Evolutionary conservation across 2,329 filamentous ascomycete genomes (phyloP), one percentile per base, ranked within the genome.

Genomic region (Furcasterigmium sp.): DNA sequence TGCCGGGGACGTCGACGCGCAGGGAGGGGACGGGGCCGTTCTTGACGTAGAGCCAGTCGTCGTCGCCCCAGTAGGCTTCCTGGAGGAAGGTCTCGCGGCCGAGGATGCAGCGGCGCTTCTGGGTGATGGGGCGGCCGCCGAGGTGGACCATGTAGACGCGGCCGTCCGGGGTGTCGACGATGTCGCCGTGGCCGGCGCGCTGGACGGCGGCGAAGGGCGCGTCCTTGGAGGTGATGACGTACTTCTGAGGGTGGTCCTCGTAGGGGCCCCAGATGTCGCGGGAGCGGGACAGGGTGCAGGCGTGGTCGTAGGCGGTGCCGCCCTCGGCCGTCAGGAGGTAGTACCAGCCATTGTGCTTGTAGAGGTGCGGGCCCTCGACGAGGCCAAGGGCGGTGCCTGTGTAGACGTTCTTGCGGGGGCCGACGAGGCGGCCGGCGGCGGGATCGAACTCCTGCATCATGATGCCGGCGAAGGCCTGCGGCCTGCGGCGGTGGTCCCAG

Each of bases 11-110:
- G 11, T 78, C 70, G 23, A 80, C 73, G 41, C 63, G 58, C 3
- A 82, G 62, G 1, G 70, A 75, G 1, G 76, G 76, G 9, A 76
- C 65, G 0, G 76, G 76, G 0, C 78, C 78, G 43, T 75, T 63
- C 56, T 81, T 81, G 36, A 82, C 64, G 46, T 81, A 81, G 4
- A 82, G 64, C 80, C 80, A 83, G 54, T 77, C 78, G 52, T 78
- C 78, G 37, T 82, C 76, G 10, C 75, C 63, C 80, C 79, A 83
- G 55, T 69, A 73, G 0, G 72, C 76, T 50, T 80, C 74, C 51
- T 83, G 79, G 17, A 83, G 76, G 1, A 65, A 64, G 0, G 75
- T 79, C 57, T 80, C 76, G 37, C 76, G 65, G 7, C 76, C 76
- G 3, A 79, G 58, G 0, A 78, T 70, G 43, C 73, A 78, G 6